Evolutionary conservation across 768 basidiomycete genomes (phyloP), one percentile per base, ranked within the genome.

Genomic region (Mrakia frigida): DNA sequence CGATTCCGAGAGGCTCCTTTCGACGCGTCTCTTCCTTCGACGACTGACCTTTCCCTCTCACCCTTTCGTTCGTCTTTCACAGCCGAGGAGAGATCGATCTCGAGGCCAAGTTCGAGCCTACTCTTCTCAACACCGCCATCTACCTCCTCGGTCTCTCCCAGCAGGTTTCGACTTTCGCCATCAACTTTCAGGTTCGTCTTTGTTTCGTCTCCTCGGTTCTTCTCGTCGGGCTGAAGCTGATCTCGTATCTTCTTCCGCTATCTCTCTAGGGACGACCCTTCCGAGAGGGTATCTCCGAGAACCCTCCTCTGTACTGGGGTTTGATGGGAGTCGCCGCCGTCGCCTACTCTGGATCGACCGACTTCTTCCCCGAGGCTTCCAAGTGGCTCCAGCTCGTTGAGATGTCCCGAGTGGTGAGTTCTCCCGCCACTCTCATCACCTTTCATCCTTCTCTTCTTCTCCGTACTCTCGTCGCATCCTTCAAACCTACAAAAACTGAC

Each of bases 141-240:
- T 99, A 95, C 85, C 89, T 98, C 39, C 87, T 99, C 71, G 91
- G 95, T 73, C 87, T 98, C 52, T 95, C 93, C 2, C 96, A 99
- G 82, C 97, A 99, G 83, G 96, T 99, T 2, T 98, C 96, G 10
- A 98, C 97, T 0, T 98, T 99, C 81, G 90, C 94, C 5, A 94
- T 98, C 85, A 99, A 99, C 86, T 99, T 95, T 88, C 93, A 94
- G 86, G 90, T 89, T 79, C 43, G 83, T 79, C 23, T 50, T 18
- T 21, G 10, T 31, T 31, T 50, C 10, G 59, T 14, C 70, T 14
- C 41, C 39, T 65, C 43, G 37, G 7, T 33, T 23, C 14, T 13
- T 1, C 31, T n/a, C n/a, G 28, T 18, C 23, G 28, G 43, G 41
- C 14, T 23, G 9, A 16, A n/a, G 65, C 56, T 65, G 60, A 53